These are phyloP conservation scores for Insectozyma bohioensis DNA, from an alignment of 1,139 yeast genomes.

Conservation along the genomic window DNA sequence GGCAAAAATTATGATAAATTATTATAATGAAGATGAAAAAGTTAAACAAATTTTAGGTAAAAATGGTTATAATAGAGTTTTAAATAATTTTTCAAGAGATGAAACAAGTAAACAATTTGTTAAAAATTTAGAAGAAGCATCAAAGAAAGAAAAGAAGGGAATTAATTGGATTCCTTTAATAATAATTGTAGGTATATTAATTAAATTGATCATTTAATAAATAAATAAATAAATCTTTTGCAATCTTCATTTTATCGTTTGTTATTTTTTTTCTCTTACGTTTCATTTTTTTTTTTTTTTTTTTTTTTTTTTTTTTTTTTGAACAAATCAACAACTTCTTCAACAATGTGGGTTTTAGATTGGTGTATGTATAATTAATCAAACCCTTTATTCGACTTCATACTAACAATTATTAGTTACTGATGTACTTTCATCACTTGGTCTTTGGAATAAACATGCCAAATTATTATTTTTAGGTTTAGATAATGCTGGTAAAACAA, in stretches of 20 bases:
- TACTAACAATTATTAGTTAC: no score
- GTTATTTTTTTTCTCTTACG: no score
- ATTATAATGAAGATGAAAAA: constrained; percentile 26
- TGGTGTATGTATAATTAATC: no score
- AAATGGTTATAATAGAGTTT: constrained; percentile 54
- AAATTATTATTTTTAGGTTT: constrained; percentile 92
- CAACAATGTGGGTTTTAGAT: no score
- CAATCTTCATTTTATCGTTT: no score
- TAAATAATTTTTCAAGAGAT: constrained; percentile 52
- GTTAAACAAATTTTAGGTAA: constrained; percentile 37
- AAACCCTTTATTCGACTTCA: no score
- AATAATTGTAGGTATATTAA: constrained; percentile 8
- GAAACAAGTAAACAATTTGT: constrained; percentile 60
- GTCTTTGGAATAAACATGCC: constrained; percentile 97
- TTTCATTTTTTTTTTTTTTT: no score
- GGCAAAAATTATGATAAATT: constrained; percentile 57
- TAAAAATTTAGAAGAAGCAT: constrained; percentile 18
- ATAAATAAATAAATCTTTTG: no score
- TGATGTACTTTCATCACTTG: constrained; percentile 90
- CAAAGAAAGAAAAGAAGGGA: constrained; percentile 2
- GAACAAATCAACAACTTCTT: no score
- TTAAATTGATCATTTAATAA: no score
- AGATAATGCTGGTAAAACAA: constrained; percentile 98
- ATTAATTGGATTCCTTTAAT: constrained; percentile 5
- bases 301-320: constrained; percentile 12